A percentile compares a stretch with the other conserved stretches of the same genome.
Evolutionary conservation across 257 asterid species (phyloP).

Genomic region (Solanum chiquidenum): DNA sequence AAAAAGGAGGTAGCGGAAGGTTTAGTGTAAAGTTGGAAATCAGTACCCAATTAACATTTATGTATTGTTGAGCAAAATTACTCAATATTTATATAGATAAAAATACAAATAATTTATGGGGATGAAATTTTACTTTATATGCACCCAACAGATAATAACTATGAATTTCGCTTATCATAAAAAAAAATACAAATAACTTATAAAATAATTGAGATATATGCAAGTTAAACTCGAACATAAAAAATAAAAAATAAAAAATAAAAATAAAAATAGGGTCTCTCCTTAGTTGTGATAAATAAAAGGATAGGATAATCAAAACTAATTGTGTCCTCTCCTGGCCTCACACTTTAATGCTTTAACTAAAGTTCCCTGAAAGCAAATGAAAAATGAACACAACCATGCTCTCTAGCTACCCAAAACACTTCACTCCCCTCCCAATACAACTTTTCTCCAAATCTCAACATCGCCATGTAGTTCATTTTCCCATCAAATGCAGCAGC

Average conservation of each 20-base stretch:
- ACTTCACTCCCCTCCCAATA: constrained; percentile 28
- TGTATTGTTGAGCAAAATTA: not conserved
- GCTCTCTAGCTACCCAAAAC: constrained; percentile 32
- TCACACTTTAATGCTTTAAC: not conserved
- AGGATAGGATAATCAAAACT: constrained; percentile 9
- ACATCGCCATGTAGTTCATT: not conserved
- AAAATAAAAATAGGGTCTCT: not conserved
- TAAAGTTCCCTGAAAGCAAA: not conserved
- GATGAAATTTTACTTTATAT: too few species aligned
- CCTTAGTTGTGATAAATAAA: not conserved
- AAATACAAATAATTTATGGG: not conserved
- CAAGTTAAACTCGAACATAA: too few species aligned
- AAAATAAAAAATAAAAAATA: too few species aligned
- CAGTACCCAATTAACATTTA: not conserved
- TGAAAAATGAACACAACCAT: constrained; percentile 14
- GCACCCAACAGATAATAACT: too few species aligned
- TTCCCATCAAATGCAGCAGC: constrained; percentile 24
- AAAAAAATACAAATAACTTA: not conserved
- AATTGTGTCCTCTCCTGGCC: not conserved
- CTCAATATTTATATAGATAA: not conserved
- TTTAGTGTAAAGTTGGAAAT: not conserved
- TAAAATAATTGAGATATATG: not conserved
- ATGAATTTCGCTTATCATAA: too few species aligned
- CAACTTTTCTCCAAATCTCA: constrained; percentile 7
- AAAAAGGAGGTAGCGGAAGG: not conserved